Conservation (phyloP, 768 basidiomycete species). For the Vishniacozyma victoriae region DNA sequence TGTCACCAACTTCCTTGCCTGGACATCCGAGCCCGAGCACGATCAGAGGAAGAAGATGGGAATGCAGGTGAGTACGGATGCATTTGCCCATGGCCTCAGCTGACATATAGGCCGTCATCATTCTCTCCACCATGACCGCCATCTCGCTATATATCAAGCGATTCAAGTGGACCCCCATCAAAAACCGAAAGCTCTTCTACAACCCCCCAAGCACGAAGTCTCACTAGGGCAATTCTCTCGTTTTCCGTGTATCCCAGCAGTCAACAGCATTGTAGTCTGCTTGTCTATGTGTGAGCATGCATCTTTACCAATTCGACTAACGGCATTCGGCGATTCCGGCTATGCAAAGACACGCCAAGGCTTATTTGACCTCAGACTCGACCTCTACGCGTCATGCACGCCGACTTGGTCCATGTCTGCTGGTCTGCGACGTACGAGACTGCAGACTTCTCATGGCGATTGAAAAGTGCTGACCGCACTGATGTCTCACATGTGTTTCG, state of each 20-base stretch:
- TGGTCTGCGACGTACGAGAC: no score
- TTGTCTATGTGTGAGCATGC: no score
- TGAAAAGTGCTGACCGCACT: no score
- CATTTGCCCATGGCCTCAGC: no score
- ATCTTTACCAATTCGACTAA: no score
- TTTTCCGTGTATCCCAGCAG: background rate
- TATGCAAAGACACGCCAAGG: no score
- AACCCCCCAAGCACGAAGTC: slow-evolving; percentile 43
- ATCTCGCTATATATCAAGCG: slow-evolving; percentile 84
- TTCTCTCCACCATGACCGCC: slow-evolving; percentile 77
- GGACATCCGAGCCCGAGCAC: slow-evolving; percentile 97
- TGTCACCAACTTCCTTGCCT: slow-evolving; percentile 87
- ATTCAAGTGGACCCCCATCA: slow-evolving; percentile 88
- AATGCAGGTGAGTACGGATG: slow-evolving; percentile 63
- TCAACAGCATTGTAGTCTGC: background rate
- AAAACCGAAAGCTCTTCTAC: slow-evolving; percentile 75
- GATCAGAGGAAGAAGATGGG: slow-evolving; percentile 97
- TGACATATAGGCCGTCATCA: slow-evolving; percentile 63
- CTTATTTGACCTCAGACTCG: no score
- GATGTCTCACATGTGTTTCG: no score
- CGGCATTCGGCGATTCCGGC: no score
- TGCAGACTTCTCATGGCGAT: no score
- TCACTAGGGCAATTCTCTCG: background rate
- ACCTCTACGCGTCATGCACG: no score
- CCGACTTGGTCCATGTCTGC: no score